phyloP scores from a whole-genome alignment of 1,284 basidiomycete genomes.

The Xerocomus nothofagi region DNA sequence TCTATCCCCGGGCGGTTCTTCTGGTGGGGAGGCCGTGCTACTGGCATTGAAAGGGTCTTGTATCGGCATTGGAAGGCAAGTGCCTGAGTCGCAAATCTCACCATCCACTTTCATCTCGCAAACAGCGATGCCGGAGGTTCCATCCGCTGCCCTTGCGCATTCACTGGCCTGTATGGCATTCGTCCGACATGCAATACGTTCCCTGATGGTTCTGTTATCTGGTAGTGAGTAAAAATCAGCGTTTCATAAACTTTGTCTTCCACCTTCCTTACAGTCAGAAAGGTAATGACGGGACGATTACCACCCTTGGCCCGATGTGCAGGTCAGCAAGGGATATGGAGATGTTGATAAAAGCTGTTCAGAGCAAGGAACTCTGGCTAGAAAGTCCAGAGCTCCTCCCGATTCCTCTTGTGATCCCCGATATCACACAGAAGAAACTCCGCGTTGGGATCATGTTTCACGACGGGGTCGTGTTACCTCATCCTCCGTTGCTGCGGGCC shows the following conservation, averaged over 20 bases:
- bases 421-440: constrained; percentile 31
- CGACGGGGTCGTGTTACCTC: constrained; percentile 47
- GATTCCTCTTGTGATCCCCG: constrained; percentile 37
- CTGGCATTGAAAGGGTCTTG: constrained; percentile 48
- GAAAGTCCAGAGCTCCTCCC: constrained; percentile 41
- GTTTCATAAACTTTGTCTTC: constrained; percentile 28
- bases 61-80: constrained; percentile 54
- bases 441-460: constrained; percentile 47
- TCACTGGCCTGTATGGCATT: constrained; percentile 45
- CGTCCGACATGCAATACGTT: constrained; percentile 48
- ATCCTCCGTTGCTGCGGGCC: constrained; percentile 46
- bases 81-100: constrained; percentile 16
- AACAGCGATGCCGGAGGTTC: constrained; percentile 32
- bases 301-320: constrained; percentile 38
- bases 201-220: constrained; percentile 25
- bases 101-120: not conserved
- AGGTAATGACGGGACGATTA: constrained; percentile 37
- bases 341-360: constrained; percentile 41
- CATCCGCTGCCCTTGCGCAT: constrained; percentile 41
- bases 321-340: constrained; percentile 43
- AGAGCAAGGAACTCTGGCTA: constrained; percentile 43
- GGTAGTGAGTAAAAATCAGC: constrained; percentile 33
- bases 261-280: constrained; percentile 28
- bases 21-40: constrained; percentile 54
- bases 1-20: constrained; percentile 48